Base-by-base conservation (phyloP, 805 yeast genomes). In the Tetrapisispora iriomotensis region DNA sequence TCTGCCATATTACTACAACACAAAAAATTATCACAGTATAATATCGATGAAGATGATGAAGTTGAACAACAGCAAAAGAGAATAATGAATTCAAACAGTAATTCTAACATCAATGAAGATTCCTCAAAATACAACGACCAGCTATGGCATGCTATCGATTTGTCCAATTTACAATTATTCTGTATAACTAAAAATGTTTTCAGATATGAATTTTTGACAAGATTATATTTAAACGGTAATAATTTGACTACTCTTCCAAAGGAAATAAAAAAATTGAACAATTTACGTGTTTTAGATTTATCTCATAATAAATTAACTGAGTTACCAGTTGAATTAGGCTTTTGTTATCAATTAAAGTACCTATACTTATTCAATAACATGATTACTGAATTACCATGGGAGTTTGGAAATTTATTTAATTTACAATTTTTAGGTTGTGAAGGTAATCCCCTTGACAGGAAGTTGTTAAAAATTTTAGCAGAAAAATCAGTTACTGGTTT, bases 121-220 rank as follows among this genome's bases (percentile, higher is more conserved):
- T 10, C 36, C 17, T 33, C 36, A 3, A 33, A 33, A 33, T 52
- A 49, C 44, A 77, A 82, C 27, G 80, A 79, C 43, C 96, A 88
- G 64, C 72, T 83, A 55, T 92, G 99, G 99, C 82, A 94, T 39
- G 90, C 88, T 6, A 67, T 92, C 47, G 99, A 92, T 64, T 67
- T 90, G 47, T 78, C 94, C 47, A 96, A 96, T 43, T 94, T 92
- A 61, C 84, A 90, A 25, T 68, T 92, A 38, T 67, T 75, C 45
- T 72, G 75, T 41, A 48, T 90, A 23, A 74, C 85, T n/a, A 74
- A 81, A 17, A 77, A 78, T 50, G 62, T 92, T 34, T 86, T 86
- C 68, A 75, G 77, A 34, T 92, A 87, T 61, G 72, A 74, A 44
- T 92, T 92, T 51, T 71, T 92, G 52, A 92, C 90, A 55, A 80